Evolutionary conservation across 2,329 filamentous ascomycete species (phyloP), one percentile per base, ranked within the genome.

Genomic region (Nothophoma quercina): DNA sequence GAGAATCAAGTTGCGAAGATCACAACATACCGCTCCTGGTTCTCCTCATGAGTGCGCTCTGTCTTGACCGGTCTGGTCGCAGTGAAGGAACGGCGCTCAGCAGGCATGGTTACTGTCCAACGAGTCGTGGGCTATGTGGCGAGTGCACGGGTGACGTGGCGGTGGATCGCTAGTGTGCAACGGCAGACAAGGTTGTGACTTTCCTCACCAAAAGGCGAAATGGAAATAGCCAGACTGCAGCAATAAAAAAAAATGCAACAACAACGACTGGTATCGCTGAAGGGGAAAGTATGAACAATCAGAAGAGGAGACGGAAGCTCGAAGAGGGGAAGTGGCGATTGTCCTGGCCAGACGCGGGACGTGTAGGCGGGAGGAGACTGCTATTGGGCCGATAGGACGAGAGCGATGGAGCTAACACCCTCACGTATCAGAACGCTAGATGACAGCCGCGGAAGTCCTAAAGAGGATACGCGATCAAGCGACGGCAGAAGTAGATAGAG

Each of bases 31-130:
- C 82, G 83, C 74, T 93, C 90, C 69, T 91, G 88, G 64, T 93
- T 93, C 73, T 93, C 89, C 63, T 90, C 88, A 58, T 91, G 88
- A 2, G 88, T 90, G 34, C 89, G 80, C 73, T 91, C 88, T 3
- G 87, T 89, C 85, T 90, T 79, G 54, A 79, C 68, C 23, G 78
- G 77, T 65, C 73, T 62, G 54, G 71, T 64, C 18, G 71, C 64
- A 18, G 69, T 55, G 25, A 69, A 59, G 3, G 67, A 68, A 43
- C 73, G 55, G 64, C 65, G 49, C 69, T 75, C 60, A 63, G 75
- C 71, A 71, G 77, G 76, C 72, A 79, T 75, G 49, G 36, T 69
- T 45, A 48, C 29, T 16, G 25, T 53, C 28, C 7, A 33, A 38
- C 8, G 26, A 18, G 13, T 25, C 33, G 15, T 36, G 38, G 41